These are phyloP conservation scores for Penicillium taxi DNA, from an alignment of 495 filamentous ascomycete genomes.

Conservation along the genomic window DNA sequence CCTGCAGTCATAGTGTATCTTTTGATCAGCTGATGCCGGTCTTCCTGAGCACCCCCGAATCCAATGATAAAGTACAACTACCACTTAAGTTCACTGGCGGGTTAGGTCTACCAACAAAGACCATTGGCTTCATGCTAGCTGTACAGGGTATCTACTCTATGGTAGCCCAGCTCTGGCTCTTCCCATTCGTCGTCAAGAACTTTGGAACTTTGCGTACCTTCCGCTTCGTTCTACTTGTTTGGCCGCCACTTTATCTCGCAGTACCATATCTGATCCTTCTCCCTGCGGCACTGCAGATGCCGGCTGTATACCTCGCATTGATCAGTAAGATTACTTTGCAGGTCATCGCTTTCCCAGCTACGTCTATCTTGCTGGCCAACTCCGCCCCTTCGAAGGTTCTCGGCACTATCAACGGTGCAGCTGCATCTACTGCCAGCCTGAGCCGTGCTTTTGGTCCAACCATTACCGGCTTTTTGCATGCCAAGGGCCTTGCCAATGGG, in stretches of 20 bases:
- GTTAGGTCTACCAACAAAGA: constrained; percentile 70
- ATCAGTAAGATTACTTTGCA: constrained; percentile 85
- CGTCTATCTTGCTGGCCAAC: constrained; percentile 76
- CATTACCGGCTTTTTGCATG: constrained; percentile 76
- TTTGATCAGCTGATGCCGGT: constrained; percentile 92
- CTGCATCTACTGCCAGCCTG: constrained; percentile 81
- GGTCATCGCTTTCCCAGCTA: constrained; percentile 78
- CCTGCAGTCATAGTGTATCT: constrained; percentile 75
- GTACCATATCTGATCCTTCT: constrained; percentile 87
- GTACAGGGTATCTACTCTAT: constrained; percentile 88
- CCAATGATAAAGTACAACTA: constrained; percentile 46
- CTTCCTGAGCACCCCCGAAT: constrained; percentile 69
- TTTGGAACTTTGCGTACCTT: constrained; percentile 75
- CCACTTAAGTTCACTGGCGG: constrained; percentile 88
- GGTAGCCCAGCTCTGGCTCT: constrained; percentile 71
- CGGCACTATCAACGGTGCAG: constrained; percentile 87
- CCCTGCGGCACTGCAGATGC: constrained; percentile 58
- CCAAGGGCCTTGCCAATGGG: constrained; percentile 66
- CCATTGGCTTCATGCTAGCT: constrained; percentile 79
- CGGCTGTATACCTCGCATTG: constrained; percentile 64
- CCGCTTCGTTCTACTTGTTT: constrained; percentile 66
- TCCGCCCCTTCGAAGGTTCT: constrained; percentile 73
- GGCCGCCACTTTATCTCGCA: constrained; percentile 80
- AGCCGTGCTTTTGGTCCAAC: constrained; percentile 82
- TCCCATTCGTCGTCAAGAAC: constrained; percentile 61